These are phyloP conservation scores for Starmera pachycereana DNA, from an alignment of 805 yeast genomes.

Conservation along the genomic window DNA sequence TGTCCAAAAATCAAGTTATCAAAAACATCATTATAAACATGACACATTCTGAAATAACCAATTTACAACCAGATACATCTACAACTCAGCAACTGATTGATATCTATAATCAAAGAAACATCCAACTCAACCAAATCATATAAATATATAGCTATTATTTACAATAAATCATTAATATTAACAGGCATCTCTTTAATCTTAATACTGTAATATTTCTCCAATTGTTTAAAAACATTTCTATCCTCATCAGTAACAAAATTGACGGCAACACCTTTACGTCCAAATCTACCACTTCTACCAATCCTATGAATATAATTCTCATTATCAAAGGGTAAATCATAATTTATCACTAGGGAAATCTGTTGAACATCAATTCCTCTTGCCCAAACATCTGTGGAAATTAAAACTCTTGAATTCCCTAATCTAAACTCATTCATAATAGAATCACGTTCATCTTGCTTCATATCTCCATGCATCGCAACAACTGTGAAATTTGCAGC, in stretches of 20 bases:
- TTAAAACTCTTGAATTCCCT: conserved; percentile 87
- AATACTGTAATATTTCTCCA: conserved; percentile 64
- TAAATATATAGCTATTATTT: too few relatives aligned
- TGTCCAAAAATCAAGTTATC: conserved; percentile 15
- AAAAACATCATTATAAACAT: conserved; percentile 15
- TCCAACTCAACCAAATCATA: conserved; percentile 6
- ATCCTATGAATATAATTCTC: conserved; percentile 97
- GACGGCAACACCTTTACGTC: conserved; percentile 97
- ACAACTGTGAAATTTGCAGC: conserved; percentile 83
- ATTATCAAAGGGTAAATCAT: conserved; percentile 85
- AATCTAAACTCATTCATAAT: conserved; percentile 94
- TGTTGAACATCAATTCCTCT: conserved; percentile 99
- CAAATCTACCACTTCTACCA: conserved; percentile 97
- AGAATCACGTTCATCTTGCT: conserved; percentile 87
- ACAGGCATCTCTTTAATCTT: conserved; percentile 75
- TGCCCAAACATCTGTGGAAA: conserved; percentile 96
- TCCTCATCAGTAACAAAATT: conserved; percentile 84
- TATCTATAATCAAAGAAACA: conserved; percentile 11
- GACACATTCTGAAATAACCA: conserved; percentile 10
- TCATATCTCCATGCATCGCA: conserved; percentile 95
- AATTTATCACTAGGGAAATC: conserved; percentile 90
- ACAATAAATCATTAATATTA: conserved; percentile 42
- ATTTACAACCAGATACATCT: background rate
- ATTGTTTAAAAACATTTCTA: conserved; percentile 58
- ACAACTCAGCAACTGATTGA: conserved; percentile 7